Evolutionary conservation across 2,329 filamentous ascomycete genomes (phyloP).

Genomic region (Paecilomyces dactylethromorphus): DNA sequence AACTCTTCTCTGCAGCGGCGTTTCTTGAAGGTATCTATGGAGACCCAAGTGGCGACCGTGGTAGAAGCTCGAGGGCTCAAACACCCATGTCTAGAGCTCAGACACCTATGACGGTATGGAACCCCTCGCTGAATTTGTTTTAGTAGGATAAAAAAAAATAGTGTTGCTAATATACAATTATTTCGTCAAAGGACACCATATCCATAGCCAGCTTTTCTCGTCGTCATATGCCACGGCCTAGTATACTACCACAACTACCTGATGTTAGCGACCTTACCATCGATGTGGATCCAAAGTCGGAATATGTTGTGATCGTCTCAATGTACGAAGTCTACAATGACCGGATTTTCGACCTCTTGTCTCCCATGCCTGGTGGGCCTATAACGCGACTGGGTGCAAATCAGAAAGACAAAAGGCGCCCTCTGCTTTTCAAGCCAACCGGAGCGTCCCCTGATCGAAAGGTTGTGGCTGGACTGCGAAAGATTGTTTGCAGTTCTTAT

Average conservation of each 20-base stretch:
- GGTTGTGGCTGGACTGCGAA: conserved; percentile 83
- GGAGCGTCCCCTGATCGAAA: conserved; percentile 87
- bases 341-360: conserved; percentile 88
- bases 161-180: conserved; percentile 31
- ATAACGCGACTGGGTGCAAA: conserved; percentile 37
- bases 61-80: conserved; percentile 57
- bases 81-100: conserved; percentile 56
- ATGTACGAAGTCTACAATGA: conserved; percentile 99
- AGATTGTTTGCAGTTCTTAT: conserved; percentile 76
- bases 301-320: conserved; percentile 83
- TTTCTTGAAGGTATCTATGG: conserved; percentile 76
- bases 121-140: conserved; percentile 19
- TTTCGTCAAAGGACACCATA: conserved; percentile 48
- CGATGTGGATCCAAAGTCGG: conserved; percentile 59
- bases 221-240: conserved; percentile 58
- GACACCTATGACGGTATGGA: conserved; percentile 39
- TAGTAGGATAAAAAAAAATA: conserved; percentile 15
- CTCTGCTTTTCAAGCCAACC: conserved; percentile 85
- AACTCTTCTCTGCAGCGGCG: conserved; percentile 63
- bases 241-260: conserved; percentile 65
- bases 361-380: conserved; percentile 41
- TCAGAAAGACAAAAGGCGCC: conserved; percentile 68
- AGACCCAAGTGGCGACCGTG: conserved; percentile 53
- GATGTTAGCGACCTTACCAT: conserved; percentile 66
- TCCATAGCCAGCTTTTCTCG: conserved; percentile 52